Conservation (phyloP, 176 grass and related monocot genomes). For the Musa troglodytarum region DNA sequence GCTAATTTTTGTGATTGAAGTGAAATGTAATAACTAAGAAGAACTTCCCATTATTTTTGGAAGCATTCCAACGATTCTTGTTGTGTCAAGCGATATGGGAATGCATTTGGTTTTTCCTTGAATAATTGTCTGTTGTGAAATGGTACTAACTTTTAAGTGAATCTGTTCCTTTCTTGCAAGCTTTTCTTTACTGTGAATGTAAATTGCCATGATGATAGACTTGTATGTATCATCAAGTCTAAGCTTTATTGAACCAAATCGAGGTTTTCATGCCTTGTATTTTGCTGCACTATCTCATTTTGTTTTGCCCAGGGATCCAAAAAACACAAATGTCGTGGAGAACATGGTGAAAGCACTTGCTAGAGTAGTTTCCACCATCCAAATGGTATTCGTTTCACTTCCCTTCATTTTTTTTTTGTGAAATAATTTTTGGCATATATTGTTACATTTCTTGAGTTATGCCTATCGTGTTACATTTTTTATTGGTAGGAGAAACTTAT, state of each 20-base stretch:
- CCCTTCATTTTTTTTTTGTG: constrained; percentile 1
- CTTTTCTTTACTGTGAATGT: neutral
- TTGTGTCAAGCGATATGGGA: neutral
- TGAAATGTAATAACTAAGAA: neutral
- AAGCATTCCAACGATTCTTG: neutral
- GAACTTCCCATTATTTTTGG: neutral
- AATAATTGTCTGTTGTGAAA: neutral
- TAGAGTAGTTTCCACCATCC: constrained; percentile 78
- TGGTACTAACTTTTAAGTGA: neutral
- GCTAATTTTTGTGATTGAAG: neutral
- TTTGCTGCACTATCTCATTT: constrained; percentile 13
- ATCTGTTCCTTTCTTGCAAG: neutral
- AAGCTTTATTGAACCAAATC: constrained; percentile 19
- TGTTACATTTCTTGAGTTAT: neutral
- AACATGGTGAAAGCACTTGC: constrained; percentile 93
- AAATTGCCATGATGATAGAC: neutral
- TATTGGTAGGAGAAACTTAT: no score
- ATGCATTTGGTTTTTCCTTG: neutral
- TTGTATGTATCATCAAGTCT: neutral
- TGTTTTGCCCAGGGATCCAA: constrained; percentile 55
- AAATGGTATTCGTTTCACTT: constrained; percentile 53
- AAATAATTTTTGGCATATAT: neutral
- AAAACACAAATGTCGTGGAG: constrained; percentile 97
- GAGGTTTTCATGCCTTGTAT: neutral
- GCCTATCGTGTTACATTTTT: no score